A percentile compares a stretch with the other conserved stretches of the same genome.
Conservation (phyloP, 441 rosid species). For the Adansonia madagascariensis region DNA sequence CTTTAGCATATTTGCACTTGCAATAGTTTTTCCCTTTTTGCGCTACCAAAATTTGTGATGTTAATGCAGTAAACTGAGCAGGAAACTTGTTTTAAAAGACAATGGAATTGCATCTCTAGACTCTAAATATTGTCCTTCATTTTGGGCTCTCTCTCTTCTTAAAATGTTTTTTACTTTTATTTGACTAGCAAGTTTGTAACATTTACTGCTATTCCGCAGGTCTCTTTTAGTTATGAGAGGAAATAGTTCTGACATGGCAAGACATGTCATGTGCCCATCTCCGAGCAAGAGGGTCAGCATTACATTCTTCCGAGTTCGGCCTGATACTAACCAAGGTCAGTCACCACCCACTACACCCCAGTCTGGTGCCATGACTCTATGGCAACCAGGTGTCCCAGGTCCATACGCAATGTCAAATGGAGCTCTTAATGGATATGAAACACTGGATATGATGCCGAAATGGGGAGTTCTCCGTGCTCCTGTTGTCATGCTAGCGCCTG, state of each 20-base stretch:
- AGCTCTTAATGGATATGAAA: slow-evolving; percentile 55
- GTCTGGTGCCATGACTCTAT: slow-evolving; percentile 61
- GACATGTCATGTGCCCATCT: slow-evolving; percentile 88
- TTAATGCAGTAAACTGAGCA: not conserved
- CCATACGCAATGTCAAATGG: slow-evolving; percentile 58
- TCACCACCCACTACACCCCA: slow-evolving; percentile 65
- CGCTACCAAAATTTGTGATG: not conserved
- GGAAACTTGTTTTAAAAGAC: not conserved
- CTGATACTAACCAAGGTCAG: slow-evolving; percentile 58
- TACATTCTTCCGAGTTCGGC: slow-evolving; percentile 84
- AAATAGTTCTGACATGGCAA: slow-evolving; percentile 85
- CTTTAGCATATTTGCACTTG: not conserved
- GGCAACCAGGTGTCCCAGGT: slow-evolving; percentile 61
- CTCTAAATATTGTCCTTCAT: not conserved
- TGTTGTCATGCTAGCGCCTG: slow-evolving; percentile 70
- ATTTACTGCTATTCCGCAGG: slow-evolving; percentile 47
- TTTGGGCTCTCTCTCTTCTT: not conserved
- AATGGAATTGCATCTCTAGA: not conserved
- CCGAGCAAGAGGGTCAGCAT: slow-evolving; percentile 72
- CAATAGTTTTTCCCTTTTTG: not conserved
- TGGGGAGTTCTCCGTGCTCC: slow-evolving; percentile 73
- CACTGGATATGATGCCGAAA: slow-evolving; percentile 54
- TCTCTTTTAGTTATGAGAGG: slow-evolving; percentile 94
- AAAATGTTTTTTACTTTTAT: not conserved
- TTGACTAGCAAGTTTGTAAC: not conserved